Evolutionary conservation across 2,329 filamentous ascomycete genomes (phyloP), one percentile per base, ranked within the genome.

Genomic region (Cryphonectria carpinicola): DNA sequence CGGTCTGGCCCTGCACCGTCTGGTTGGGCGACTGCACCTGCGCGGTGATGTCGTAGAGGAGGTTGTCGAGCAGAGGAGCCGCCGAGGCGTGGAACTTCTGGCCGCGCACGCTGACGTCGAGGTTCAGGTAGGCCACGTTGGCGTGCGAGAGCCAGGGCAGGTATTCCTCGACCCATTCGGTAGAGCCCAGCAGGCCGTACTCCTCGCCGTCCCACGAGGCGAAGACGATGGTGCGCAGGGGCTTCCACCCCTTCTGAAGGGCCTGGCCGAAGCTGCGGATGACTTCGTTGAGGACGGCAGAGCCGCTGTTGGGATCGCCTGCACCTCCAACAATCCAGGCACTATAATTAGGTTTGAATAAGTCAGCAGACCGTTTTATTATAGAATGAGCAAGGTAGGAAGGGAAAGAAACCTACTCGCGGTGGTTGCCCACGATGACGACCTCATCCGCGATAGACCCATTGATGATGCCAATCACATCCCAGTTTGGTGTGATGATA

Each of bases 261-360:
- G 93, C 92, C 71, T 88, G 84, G 35, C 92, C 92, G 74, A 96
- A 93, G 65, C 89, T 89, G 67, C 92, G 88, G 66, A 95, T 87
- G 1, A 95, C 89, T 76, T 97, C 93, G 74, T 94, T 94, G 61
- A 97, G 80, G 0, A 91, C 89, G 4, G 93, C 92, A 22, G 92
- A 94, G 72, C 93, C 93, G 73, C 91, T 93, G 83, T 95, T 95
- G 1, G 93, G 93, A 75, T 97, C 93, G 17, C 86, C 92, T 22
- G 93, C 92, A 35, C 93, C 93, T n/a, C 93, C 93, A 28, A 91
- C 90, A 76, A 95, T 91, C 93, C 93, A 97, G 0, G 95, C 93
- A 52, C 61, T 39, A 39, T 32, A 32, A 2, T 32, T 1, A 32
- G 3, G 28, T 1, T 32, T 32, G 3, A 32, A 32, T 3, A 32